Conservation (phyloP, 805 yeast genomes). For the Yamadazyma laniorum region DNA sequence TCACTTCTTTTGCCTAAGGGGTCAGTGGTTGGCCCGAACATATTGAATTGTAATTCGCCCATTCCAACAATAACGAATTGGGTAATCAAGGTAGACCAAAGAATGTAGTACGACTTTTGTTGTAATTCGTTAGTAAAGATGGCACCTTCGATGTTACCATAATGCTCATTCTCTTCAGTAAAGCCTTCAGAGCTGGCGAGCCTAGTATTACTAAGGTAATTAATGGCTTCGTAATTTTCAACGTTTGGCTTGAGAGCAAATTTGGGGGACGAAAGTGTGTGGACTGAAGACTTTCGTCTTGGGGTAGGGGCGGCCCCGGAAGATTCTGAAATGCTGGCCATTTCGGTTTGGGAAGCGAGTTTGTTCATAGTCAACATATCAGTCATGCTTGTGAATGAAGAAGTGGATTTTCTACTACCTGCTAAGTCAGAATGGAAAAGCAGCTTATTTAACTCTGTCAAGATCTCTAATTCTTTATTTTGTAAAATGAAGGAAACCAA, state of each 20-base stretch:
- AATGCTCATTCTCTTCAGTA: conserved; percentile 12
- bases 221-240: conserved; percentile 6
- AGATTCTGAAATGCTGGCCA: conserved; percentile 17
- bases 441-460: conserved; percentile 36
- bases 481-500: conserved; percentile 31
- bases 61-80: conserved; percentile 26
- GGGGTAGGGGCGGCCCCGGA: conserved; percentile 1
- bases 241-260: conserved; percentile 32
- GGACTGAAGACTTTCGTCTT: conserved; percentile 27
- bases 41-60: conserved; percentile 35
- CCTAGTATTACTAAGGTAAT: conserved; percentile 1
- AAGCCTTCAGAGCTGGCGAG: neutral
- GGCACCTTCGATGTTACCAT: conserved; percentile 33
- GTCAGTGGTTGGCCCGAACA: conserved; percentile 16
- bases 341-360: conserved; percentile 21
- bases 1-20: conserved; percentile 16
- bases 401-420: conserved; percentile 30
- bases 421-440: conserved; percentile 32
- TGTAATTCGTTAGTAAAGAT: conserved; percentile 38
- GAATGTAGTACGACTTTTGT: conserved; percentile 31
- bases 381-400: conserved; percentile 31
- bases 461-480: conserved; percentile 32
- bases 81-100: conserved; percentile 28
- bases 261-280: conserved; percentile 25
- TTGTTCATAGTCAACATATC: conserved; percentile 20